These are phyloP conservation scores for Pinus albicaulis DNA, from an alignment of 75 land plant genomes.

Conservation along the genomic window DNA sequence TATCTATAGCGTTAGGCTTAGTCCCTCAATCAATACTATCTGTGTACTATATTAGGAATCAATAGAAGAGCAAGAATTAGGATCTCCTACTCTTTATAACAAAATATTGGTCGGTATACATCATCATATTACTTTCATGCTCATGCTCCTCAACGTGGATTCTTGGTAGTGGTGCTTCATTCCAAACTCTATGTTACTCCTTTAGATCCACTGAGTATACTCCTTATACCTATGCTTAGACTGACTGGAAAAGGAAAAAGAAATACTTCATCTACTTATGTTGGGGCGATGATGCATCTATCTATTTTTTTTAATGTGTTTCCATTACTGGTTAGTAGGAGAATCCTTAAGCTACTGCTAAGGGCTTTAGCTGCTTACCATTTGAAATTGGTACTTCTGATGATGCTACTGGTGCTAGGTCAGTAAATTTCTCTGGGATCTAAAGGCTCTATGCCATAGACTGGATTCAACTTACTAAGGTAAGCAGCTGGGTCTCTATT, in stretches of 20 bases:
- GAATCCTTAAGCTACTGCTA: not conserved
- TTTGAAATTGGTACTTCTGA: not conserved
- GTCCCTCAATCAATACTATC: no score
- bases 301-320: not conserved
- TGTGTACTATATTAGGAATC: not conserved
- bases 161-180: not conserved
- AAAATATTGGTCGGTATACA: not conserved
- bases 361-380: not conserved
- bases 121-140: not conserved
- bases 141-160: not conserved
- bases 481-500: no score
- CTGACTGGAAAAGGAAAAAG: not conserved
- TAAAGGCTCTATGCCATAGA: no score
- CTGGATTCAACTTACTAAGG: no score
- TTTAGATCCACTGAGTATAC: not conserved
- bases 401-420: not conserved
- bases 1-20: no score
- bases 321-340: not conserved
- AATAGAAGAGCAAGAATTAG: not conserved
- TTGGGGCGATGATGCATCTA: not conserved
- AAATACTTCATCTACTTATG: not conserved
- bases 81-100: not conserved
- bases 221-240: not conserved
- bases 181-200: not conserved
- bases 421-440: no score